These are phyloP conservation scores for Saturnispora bothae DNA, from an alignment of 805 yeast genomes.

Conservation along the genomic window DNA sequence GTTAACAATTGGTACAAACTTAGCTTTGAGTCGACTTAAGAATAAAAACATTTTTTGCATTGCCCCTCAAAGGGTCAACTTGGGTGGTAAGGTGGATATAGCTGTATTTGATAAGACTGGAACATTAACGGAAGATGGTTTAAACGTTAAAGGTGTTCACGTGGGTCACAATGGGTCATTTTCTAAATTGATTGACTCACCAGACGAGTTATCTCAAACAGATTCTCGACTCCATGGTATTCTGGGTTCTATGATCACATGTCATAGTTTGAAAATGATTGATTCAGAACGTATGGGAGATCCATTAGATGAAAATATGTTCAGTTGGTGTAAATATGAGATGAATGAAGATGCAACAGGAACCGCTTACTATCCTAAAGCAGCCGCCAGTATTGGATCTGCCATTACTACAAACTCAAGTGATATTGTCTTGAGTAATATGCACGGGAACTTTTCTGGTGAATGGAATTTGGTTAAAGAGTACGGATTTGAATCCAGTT, in stretches of 20 bases:
- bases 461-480: slow-evolving; percentile 33
- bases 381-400: too few species aligned
- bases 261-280: slow-evolving; percentile 77
- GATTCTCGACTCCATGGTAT: too few species aligned
- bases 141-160: slow-evolving; percentile 62
- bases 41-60: slow-evolving; percentile 71
- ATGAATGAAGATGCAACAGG: slow-evolving; percentile 48
- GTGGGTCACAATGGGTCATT: slow-evolving; percentile 22
- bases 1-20: slow-evolving; percentile 89
- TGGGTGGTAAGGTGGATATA: slow-evolving; percentile 90
- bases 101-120: slow-evolving; percentile 96
- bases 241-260: slow-evolving; percentile 50
- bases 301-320: slow-evolving; percentile 90
- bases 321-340: slow-evolving; percentile 74
- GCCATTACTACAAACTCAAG: too few species aligned
- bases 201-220: slow-evolving; percentile 19
- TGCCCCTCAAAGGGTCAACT: slow-evolving; percentile 86
- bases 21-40: slow-evolving; percentile 72
- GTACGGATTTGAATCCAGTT: slow-evolving; percentile 75
- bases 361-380: too few species aligned
- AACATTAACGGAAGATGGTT: slow-evolving; percentile 91
- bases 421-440: background rate
- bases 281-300: slow-evolving; percentile 84
- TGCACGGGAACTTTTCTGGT: slow-evolving; percentile 6
- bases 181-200: slow-evolving; percentile 14